Evolutionary conservation across 2,329 filamentous ascomycete species (phyloP).

Genomic region (Lecanicillium sp.): DNA sequence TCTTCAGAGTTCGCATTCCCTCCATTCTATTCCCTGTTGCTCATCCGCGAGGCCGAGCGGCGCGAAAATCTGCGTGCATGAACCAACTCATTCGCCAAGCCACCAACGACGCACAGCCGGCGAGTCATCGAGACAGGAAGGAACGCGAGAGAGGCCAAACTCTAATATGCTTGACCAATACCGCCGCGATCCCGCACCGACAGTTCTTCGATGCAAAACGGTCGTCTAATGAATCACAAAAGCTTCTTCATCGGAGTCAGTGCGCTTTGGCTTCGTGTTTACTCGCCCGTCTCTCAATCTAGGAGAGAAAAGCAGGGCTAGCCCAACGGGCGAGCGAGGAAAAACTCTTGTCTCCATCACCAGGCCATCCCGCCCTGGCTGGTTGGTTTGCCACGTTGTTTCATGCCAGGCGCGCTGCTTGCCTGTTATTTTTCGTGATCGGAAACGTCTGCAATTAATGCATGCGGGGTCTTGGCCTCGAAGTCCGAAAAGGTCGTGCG

Average conservation of each 20-base stretch:
- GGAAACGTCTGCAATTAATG: not conserved
- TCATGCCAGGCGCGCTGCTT: not conserved
- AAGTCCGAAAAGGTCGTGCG: constrained; percentile 11
- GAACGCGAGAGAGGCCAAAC: not conserved
- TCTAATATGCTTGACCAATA: not conserved
- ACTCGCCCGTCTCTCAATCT: not conserved
- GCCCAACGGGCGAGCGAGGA: not conserved
- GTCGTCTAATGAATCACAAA: not conserved
- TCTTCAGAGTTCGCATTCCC: too few species aligned
- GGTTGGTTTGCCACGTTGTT: not conserved
- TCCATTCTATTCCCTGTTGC: too few species aligned
- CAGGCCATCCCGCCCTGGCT: not conserved
- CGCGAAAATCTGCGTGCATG: not conserved
- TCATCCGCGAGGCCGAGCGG: too few species aligned
- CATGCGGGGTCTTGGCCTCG: not conserved
- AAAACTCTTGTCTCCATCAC: not conserved
- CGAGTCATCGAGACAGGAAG: not conserved
- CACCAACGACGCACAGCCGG: not conserved
- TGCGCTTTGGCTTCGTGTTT: not conserved
- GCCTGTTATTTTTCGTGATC: not conserved
- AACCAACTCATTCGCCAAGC: not conserved
- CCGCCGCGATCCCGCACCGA: not conserved
- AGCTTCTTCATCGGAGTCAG: not conserved
- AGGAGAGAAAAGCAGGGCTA: too few species aligned
- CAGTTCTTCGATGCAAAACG: not conserved